Evolutionary conservation across 352 stramenopile genomes (phyloP).

Genomic region (Phytopythium oedochilum): DNA sequence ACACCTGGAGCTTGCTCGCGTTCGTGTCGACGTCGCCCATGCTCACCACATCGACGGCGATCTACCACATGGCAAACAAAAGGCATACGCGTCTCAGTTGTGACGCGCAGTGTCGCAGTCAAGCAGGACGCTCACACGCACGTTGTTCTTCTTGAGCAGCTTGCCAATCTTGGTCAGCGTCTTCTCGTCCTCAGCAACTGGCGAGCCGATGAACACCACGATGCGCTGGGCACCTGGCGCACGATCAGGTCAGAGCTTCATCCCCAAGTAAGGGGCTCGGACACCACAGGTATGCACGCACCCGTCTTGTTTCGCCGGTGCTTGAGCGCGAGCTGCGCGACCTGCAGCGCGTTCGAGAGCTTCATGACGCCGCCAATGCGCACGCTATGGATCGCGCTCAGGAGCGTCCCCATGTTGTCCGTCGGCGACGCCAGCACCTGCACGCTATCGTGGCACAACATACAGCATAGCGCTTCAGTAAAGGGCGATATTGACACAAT

Average conservation of each 20-base stretch:
- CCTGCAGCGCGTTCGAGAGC: slow-evolving; percentile 95
- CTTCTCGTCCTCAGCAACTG: slow-evolving; percentile 90
- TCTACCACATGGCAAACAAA: slow-evolving; percentile 38
- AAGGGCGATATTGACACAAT: too few species aligned
- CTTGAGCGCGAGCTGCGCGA: slow-evolving; percentile 97
- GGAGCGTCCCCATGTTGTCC: slow-evolving; percentile 97
- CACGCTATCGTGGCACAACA: slow-evolving; percentile 56
- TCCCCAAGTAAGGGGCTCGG: background rate
- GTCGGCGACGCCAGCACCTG: slow-evolving; percentile 95
- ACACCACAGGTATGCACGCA: slow-evolving; percentile 8
- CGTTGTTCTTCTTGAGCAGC: slow-evolving; percentile 99
- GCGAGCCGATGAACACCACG: slow-evolving; percentile 97
- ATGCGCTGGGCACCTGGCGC: slow-evolving; percentile 75
- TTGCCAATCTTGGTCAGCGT: slow-evolving; percentile 95
- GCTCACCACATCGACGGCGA: slow-evolving; percentile 97
- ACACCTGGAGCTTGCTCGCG: slow-evolving; percentile 82
- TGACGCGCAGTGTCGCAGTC: background rate
- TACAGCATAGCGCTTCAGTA: too few species aligned
- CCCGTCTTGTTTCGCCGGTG: slow-evolving; percentile 98
- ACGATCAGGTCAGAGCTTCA: background rate
- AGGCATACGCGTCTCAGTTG: too few species aligned
- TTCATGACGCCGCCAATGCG: slow-evolving; percentile 88
- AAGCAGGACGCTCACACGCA: slow-evolving; percentile 24
- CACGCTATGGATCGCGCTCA: slow-evolving; percentile 92
- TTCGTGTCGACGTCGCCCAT: slow-evolving; percentile 96